Base-by-base conservation (phyloP, 768 basidiomycete species). In the Lentinula edodes region DNA sequence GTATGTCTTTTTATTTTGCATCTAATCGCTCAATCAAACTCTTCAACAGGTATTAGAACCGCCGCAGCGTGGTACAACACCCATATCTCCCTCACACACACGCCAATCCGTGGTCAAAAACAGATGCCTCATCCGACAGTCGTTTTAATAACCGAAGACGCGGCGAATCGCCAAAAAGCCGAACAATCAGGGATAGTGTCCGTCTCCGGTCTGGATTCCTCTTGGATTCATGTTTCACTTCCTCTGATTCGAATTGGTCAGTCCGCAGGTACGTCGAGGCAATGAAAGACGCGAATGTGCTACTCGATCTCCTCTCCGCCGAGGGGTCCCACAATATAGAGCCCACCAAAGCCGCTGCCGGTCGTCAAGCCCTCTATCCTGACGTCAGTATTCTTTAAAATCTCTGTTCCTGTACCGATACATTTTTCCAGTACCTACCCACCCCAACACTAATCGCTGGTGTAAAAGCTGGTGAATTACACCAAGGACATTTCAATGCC, bases 401-500 rank as follows among this genome's bases (percentile, higher is more conserved):
- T 32, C 18, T 34, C 12, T 41, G 9, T 38, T n/a, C 42, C 13
- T 36, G 61, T 34, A 18, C 39, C 61, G 56, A 52, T 48, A 58
- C 38, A 32, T 18, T 12, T 23, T 8, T 52, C 5, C 56, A 98
- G 93, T 95, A 98, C 71, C 77, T 97, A 15, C 79, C 94, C 0
- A 78, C 82, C 8, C 80, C 87, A 0, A 85, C 83, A 0, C 73
- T 98, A 8, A 69, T 85, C 42, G 91, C 94, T 9, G 95, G 94
- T 1, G 80, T 98, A 61, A 95, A 95, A 71, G 83, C 85, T 3
- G 93, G 92, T 2, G 78, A 88, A 45, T 81, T 95, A 3, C 85
- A 93, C 68, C 93, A 98, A 75, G 97, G 97, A 0, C 88, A 95
- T 70, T 99, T 96, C 76, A 94, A 91, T 68, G 93, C 95, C 2